These are phyloP conservation scores for Citrus cavaleriei DNA, from an alignment of 345 rosid genomes.

Conservation along the genomic window DNA sequence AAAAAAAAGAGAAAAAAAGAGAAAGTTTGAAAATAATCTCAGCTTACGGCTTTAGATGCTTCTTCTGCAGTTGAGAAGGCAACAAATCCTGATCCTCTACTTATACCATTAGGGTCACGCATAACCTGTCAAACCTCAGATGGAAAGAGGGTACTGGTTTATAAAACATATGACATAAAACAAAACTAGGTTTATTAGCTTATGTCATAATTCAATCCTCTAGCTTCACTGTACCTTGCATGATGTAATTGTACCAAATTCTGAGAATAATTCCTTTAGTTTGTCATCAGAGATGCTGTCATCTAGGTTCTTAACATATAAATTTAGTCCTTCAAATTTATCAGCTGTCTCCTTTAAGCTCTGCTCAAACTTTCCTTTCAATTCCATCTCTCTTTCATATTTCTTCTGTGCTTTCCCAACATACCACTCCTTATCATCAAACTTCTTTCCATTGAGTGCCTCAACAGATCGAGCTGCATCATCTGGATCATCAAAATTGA, in stretches of 20 bases:
- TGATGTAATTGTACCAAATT: slow-evolving; percentile 36
- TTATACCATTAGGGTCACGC: slow-evolving; percentile 69
- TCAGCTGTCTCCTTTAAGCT: slow-evolving; percentile 47
- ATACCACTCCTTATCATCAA: slow-evolving; percentile 48
- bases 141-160: background rate
- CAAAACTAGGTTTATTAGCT: background rate
- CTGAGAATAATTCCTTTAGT: slow-evolving; percentile 37
- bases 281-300: slow-evolving; percentile 45
- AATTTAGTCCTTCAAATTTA: slow-evolving; percentile 40
- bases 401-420: slow-evolving; percentile 53
- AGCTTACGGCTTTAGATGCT: slow-evolving; percentile 67
- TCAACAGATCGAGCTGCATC: slow-evolving; percentile 48
- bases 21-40: background rate
- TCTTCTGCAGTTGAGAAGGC: slow-evolving; percentile 80
- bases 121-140: slow-evolving; percentile 44
- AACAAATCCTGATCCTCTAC: slow-evolving; percentile 85
- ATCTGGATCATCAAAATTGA: slow-evolving; percentile 42
- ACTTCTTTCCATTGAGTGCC: slow-evolving; percentile 40
- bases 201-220: background rate
- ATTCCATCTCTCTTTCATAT: slow-evolving; percentile 42
- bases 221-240: slow-evolving; percentile 29
- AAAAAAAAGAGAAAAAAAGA: background rate
- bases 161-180: background rate
- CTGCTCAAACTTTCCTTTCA: slow-evolving; percentile 41
- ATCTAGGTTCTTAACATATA: slow-evolving; percentile 46